Evolutionary conservation across 2,329 filamentous ascomycete species (phyloP).

Genomic region (Calonectria henricotiae): DNA sequence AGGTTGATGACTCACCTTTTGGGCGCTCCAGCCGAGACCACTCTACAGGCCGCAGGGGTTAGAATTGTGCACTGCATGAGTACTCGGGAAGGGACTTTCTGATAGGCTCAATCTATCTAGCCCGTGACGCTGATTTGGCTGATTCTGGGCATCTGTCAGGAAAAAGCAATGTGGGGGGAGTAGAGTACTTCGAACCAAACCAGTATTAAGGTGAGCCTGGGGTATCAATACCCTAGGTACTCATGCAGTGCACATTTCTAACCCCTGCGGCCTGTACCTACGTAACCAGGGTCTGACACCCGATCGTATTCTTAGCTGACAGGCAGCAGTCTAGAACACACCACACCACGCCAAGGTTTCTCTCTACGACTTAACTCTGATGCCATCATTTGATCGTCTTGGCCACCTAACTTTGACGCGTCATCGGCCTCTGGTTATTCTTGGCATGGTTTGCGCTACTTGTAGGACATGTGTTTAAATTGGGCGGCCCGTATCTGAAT

Average conservation of each 20-base stretch:
- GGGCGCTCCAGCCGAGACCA: not conserved
- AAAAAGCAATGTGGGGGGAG: too few species aligned
- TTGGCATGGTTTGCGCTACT: slow-evolving; percentile 17
- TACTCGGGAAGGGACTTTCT: too few species aligned
- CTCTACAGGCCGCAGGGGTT: too few species aligned
- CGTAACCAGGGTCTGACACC: slow-evolving; percentile 27
- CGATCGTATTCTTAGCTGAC: slow-evolving; percentile 26
- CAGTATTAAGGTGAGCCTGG: too few species aligned
- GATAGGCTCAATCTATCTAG: too few species aligned
- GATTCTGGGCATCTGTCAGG: too few species aligned
- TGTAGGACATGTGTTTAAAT: not conserved
- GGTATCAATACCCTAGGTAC: too few species aligned
- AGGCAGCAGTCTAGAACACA: slow-evolving; percentile 27
- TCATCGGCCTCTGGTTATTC: slow-evolving; percentile 17
- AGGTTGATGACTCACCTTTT: not conserved
- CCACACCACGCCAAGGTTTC: slow-evolving; percentile 21
- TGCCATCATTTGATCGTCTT: slow-evolving; percentile 30
- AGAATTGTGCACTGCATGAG: too few species aligned
- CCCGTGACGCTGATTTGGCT: too few species aligned
- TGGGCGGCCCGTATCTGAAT: not conserved
- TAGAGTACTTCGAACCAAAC: too few species aligned
- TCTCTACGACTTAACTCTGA: slow-evolving; percentile 23
- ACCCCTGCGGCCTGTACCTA: too few species aligned
- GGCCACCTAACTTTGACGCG: slow-evolving; percentile 24
- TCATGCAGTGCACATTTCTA: too few species aligned